These are phyloP conservation scores for Candida michaelii DNA, from an alignment of 805 yeast genomes.

Conservation along the genomic window DNA sequence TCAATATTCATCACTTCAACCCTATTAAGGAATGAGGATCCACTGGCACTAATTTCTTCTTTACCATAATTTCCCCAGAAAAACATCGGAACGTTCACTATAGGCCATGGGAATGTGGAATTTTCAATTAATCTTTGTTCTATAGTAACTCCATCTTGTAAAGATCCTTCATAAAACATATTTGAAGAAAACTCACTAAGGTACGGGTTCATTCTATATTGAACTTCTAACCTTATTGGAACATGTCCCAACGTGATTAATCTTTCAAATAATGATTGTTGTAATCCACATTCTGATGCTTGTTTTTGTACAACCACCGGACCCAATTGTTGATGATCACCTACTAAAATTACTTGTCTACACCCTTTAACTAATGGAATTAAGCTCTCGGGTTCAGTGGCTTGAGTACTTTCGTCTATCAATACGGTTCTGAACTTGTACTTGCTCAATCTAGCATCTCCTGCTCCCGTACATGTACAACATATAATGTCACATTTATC, in stretches of 20 bases:
- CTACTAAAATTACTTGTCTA: slow-evolving; percentile 84
- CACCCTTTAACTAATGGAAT: slow-evolving; percentile 90
- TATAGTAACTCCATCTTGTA: slow-evolving; percentile 87
- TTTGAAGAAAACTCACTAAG: slow-evolving; percentile 85
- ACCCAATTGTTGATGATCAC: slow-evolving; percentile 95
- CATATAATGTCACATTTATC: slow-evolving; percentile 74
- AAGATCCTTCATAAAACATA: slow-evolving; percentile 88
- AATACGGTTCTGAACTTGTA: slow-evolving; percentile 72
- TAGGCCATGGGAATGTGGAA: slow-evolving; percentile 89
- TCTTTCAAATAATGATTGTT: slow-evolving; percentile 85
- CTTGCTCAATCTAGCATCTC: slow-evolving; percentile 60
- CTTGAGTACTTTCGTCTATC: slow-evolving; percentile 92
- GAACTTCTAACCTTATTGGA: slow-evolving; percentile 86
- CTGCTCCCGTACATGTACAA: slow-evolving; percentile 92
- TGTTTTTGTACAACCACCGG: slow-evolving; percentile 80
- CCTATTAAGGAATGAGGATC: slow-evolving; percentile 79
- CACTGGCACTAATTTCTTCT: slow-evolving; percentile 82
- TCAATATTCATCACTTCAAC: slow-evolving; percentile 90
- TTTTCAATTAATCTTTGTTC: slow-evolving; percentile 60
- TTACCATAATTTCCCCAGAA: slow-evolving; percentile 89
- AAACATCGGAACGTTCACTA: slow-evolving; percentile 85
- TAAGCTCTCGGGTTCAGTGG: slow-evolving; percentile 87
- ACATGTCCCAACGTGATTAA: slow-evolving; percentile 76
- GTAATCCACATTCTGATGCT: slow-evolving; percentile 85
- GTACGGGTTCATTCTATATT: slow-evolving; percentile 92